Conservation (phyloP, 2,329 filamentous ascomycete species). For the Stylonectria norvegica region DNA sequence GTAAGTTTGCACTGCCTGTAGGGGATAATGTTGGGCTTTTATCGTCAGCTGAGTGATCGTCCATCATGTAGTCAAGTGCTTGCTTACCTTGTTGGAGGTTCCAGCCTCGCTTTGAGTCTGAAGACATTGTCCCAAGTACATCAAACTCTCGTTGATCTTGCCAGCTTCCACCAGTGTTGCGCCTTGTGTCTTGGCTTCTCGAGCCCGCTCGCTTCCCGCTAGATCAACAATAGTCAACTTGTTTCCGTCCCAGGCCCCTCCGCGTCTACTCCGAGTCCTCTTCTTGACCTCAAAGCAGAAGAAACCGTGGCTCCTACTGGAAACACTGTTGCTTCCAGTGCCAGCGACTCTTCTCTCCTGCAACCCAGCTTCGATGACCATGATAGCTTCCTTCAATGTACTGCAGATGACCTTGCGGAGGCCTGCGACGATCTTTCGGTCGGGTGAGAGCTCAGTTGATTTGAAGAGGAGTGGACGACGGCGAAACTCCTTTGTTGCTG, state of each 20-base stretch:
- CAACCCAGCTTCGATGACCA: slow-evolving; percentile 85
- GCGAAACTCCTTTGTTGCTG: slow-evolving; percentile 64
- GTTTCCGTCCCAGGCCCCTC: slow-evolving; percentile 68
- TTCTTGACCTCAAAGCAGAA: slow-evolving; percentile 96
- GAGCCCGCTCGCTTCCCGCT: slow-evolving; percentile 87
- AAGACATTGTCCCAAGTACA: slow-evolving; percentile 96
- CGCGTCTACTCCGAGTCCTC: slow-evolving; percentile 46
- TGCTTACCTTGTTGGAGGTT: slow-evolving; percentile 65
- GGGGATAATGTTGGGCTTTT: slow-evolving; percentile 67
- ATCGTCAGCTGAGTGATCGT: slow-evolving; percentile 10
- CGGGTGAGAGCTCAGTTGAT: slow-evolving; percentile 78
- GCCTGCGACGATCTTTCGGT: slow-evolving; percentile 92
- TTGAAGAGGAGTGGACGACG: slow-evolving; percentile 90
- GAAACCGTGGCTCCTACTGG: slow-evolving; percentile 91
- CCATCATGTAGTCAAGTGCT: too few relatives aligned
- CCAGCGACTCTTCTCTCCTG: slow-evolving; percentile 84
- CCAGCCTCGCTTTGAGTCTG: slow-evolving; percentile 87
- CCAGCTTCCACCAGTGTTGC: slow-evolving; percentile 91
- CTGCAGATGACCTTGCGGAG: slow-evolving; percentile 86
- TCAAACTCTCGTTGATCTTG: slow-evolving; percentile 97
- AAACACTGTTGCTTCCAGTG: slow-evolving; percentile 89
- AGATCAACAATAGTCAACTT: slow-evolving; percentile 86
- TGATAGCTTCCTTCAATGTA: slow-evolving; percentile 76
- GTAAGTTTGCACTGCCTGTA: slow-evolving; percentile 84
- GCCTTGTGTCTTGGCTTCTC: slow-evolving; percentile 90